Percentiles rank a stretch among this genome's conserved stretches.
Evolutionary conservation across 495 filamentous ascomycete genomes (phyloP).

Genomic region (Penicilliopsis zonata): DNA sequence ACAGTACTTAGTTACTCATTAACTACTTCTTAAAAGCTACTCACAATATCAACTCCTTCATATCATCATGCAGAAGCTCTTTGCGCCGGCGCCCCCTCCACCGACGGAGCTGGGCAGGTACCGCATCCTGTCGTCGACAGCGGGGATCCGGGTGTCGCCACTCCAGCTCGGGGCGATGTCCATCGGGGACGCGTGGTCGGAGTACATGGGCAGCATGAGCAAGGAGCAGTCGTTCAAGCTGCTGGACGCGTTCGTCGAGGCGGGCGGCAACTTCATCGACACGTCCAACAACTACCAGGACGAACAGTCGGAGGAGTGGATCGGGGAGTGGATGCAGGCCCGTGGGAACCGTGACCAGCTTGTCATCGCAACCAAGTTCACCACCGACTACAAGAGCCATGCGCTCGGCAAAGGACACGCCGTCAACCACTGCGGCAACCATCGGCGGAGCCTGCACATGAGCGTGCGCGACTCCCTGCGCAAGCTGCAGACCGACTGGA

Average conservation of each 20-base stretch:
- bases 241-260: constrained; percentile 37
- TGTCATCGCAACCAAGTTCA: constrained; percentile 67
- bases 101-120: constrained; percentile 43
- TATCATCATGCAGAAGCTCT: background rate
- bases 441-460: constrained; percentile 37
- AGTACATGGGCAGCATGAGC: constrained; percentile 36
- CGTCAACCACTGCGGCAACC: constrained; percentile 44
- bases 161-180: constrained; percentile 51
- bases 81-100: constrained; percentile 31
- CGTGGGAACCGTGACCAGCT: constrained; percentile 48
- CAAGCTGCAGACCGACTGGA: constrained; percentile 52
- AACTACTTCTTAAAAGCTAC: too few species aligned
- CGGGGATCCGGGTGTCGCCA: constrained; percentile 49
- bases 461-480: constrained; percentile 42
- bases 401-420: constrained; percentile 30
- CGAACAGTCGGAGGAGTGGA: constrained; percentile 40
- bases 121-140: constrained; percentile 45
- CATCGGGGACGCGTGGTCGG: constrained; percentile 43
- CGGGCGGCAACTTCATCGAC: constrained; percentile 44
- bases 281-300: constrained; percentile 45
- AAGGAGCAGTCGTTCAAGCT: constrained; percentile 34
- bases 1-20: too few species aligned
- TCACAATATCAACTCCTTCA: too few species aligned
- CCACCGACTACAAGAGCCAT: constrained; percentile 22
- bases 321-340: constrained; percentile 47